phyloP scores from a whole-genome alignment of 2,329 filamentous ascomycete species.

The Hypoxylon sp. region DNA sequence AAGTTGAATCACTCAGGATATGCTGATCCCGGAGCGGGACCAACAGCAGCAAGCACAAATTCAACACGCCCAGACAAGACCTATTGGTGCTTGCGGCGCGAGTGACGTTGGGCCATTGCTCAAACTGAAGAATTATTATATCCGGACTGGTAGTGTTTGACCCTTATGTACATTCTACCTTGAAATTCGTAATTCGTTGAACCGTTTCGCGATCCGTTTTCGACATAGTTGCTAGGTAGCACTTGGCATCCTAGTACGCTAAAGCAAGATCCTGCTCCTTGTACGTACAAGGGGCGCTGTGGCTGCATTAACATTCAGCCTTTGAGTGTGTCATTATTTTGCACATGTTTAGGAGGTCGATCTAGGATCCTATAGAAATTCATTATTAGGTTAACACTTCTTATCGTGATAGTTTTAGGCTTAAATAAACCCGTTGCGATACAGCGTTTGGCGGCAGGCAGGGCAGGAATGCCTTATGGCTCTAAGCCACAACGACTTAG shows the following conservation, averaged over 20 bases:
- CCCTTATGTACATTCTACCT: too few species aligned
- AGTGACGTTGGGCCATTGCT: too few species aligned
- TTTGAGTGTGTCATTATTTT: not conserved
- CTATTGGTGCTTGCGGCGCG: too few species aligned
- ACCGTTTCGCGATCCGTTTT: conserved; percentile 12
- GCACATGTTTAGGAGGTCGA: not conserved
- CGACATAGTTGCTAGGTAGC: conserved; percentile 24
- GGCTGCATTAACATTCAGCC: conserved; percentile 39
- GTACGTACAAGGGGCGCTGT: conserved; percentile 10
- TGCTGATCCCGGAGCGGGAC: too few species aligned
- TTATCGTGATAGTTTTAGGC: not conserved
- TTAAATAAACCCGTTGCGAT: not conserved
- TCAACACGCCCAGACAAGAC: too few species aligned
- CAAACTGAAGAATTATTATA: too few species aligned
- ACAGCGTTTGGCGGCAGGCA: not conserved
- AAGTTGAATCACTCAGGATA: too few species aligned
- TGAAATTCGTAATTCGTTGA: not conserved
- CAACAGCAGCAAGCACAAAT: too few species aligned
- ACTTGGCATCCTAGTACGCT: conserved; percentile 34
- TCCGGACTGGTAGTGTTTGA: too few species aligned
- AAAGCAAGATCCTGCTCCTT: conserved; percentile 31
- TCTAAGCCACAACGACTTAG: conserved; percentile 28
- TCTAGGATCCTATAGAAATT: not conserved
- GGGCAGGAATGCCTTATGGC: not conserved
- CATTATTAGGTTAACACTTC: not conserved